A percentile compares a stretch with the other conserved stretches of the same genome.
Conservation (phyloP, 345 rosid species). For the Populus alba region DNA sequence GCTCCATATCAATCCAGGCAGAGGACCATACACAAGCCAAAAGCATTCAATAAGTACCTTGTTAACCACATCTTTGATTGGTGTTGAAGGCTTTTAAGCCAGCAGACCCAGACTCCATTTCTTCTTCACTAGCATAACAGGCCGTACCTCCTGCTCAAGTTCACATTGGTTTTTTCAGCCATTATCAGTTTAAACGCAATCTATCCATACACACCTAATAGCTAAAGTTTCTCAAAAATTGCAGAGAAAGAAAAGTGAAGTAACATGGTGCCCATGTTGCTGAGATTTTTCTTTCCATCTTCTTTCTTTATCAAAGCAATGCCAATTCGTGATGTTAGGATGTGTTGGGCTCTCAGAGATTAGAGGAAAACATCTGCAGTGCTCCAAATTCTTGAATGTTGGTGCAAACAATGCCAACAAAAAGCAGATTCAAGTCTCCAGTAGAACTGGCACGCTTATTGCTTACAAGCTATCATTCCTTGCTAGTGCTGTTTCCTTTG, state of each 20-base stretch:
- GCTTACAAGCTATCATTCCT: constrained; percentile 57
- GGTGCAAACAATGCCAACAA: background rate
- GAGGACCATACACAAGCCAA: background rate
- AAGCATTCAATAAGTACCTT: background rate
- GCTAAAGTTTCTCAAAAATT: background rate
- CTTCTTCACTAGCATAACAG: background rate
- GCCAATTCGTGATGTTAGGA: constrained; percentile 34
- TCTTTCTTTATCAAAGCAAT: constrained; percentile 36
- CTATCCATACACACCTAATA: background rate
- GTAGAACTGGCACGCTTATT: constrained; percentile 55
- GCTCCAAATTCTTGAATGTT: constrained; percentile 52
- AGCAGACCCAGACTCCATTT: background rate
- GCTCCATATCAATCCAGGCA: background rate
- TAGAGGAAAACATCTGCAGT: constrained; percentile 43
- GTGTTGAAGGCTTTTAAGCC: background rate
- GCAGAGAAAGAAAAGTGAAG: background rate
- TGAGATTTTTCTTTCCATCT: constrained; percentile 29
- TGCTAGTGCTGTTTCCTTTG: constrained; percentile 46
- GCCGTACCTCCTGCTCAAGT: background rate
- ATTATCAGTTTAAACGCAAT: background rate
- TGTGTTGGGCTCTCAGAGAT: constrained; percentile 40
- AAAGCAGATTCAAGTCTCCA: constrained; percentile 27
- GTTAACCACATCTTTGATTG: background rate
- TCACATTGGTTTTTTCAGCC: background rate
- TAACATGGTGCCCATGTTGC: background rate